Conservation (phyloP, 1,139 yeast species). For the Candida anutae region DNA sequence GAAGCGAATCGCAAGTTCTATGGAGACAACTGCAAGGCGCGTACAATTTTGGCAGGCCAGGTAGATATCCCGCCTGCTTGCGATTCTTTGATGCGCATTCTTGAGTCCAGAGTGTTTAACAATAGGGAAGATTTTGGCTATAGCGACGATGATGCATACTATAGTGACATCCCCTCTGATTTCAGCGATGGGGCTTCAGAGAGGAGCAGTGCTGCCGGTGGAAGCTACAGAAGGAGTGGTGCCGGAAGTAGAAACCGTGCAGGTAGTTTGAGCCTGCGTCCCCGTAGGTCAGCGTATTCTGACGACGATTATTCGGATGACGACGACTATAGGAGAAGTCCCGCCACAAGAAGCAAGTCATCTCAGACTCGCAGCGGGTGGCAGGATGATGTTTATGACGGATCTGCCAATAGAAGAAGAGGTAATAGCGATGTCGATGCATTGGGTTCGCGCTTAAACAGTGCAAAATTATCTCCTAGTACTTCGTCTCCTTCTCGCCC, state of each 20-base stretch:
- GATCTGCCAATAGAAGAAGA: slow-evolving; percentile 21
- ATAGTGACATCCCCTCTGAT: slow-evolving; percentile 67
- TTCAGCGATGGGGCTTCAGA: slow-evolving; percentile 43
- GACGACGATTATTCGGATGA: slow-evolving; percentile 33
- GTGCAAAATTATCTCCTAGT: slow-evolving; percentile 26
- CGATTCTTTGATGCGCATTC: slow-evolving; percentile 78
- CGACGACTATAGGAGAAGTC: slow-evolving; percentile 18
- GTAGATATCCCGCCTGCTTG: slow-evolving; percentile 93
- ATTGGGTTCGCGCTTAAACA: slow-evolving; percentile 24
- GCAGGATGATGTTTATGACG: slow-evolving; percentile 82
- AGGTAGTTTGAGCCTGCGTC: slow-evolving; percentile 5
- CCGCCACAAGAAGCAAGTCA: slow-evolving; percentile 3
- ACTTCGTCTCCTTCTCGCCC: slow-evolving; percentile 17
- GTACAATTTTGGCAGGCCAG: slow-evolving; percentile 72
- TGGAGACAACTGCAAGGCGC: slow-evolving; percentile 81
- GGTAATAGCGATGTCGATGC: slow-evolving; percentile 28
- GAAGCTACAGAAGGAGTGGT: slow-evolving; percentile 16
- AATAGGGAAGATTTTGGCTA: slow-evolving; percentile 44
- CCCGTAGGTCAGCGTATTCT: slow-evolving; percentile 35
- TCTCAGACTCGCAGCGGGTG: slow-evolving; percentile 40
- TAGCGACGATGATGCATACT: slow-evolving; percentile 50
- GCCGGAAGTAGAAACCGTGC: slow-evolving; percentile 18
- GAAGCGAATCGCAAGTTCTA: slow-evolving; percentile 95
- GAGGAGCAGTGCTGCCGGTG: slow-evolving; percentile 20
- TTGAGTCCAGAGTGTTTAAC: slow-evolving; percentile 80